phyloP scores from a whole-genome alignment of 2,329 filamentous ascomycete species.

The Alternaria tenuissima region DNA sequence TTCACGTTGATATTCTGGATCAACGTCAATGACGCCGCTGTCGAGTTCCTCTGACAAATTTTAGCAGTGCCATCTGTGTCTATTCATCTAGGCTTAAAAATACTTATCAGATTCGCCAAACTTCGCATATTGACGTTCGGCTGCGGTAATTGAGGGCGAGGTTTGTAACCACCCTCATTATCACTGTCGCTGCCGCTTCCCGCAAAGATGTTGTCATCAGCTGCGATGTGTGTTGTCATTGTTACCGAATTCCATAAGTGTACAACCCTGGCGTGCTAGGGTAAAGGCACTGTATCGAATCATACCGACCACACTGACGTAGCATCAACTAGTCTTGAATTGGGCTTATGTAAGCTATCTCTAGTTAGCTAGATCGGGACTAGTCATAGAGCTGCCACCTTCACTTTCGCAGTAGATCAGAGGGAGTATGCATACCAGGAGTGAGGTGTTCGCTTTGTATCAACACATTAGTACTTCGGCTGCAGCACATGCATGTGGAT shows the following conservation, averaged over 20 bases:
- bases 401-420: not conserved
- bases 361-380: not conserved
- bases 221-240: not conserved
- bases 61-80: constrained; percentile 8
- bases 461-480: not conserved
- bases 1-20: constrained; percentile 59
- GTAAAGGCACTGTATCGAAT: not conserved
- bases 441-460: not conserved
- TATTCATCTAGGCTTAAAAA: constrained; percentile 2
- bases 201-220: constrained; percentile 1
- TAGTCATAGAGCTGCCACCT: not conserved
- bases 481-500: not conserved
- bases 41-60: constrained; percentile 30
- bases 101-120: constrained; percentile 38
- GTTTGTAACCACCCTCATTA: constrained; percentile 25
- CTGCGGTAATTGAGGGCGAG: constrained; percentile 33
- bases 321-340: not conserved
- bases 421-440: not conserved
- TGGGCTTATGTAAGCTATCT: not conserved
- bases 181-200: constrained; percentile 8
- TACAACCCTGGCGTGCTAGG: not conserved
- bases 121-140: constrained; percentile 29
- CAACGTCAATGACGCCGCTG: constrained; percentile 46
- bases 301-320: not conserved
- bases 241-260: constrained; percentile 16